Evolutionary conservation across 2,329 filamentous ascomycete genomes (phyloP).

Genomic region (Colletotrichum lupini): DNA sequence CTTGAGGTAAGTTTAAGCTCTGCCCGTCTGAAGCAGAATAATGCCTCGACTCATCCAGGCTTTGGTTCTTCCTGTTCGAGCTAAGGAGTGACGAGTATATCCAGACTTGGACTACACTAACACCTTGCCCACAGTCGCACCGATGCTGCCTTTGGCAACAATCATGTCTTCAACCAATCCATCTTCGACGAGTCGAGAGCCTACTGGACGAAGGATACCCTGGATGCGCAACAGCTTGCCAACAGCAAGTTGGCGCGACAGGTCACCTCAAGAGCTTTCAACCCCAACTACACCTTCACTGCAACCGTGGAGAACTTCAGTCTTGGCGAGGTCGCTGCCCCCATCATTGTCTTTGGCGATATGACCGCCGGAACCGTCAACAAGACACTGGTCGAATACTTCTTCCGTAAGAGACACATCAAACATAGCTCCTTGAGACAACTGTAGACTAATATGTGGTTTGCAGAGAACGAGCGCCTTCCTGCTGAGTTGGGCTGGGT

Average conservation of each 20-base stretch:
- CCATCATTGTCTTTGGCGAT: slow-evolving; percentile 62
- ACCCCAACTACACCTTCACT: slow-evolving; percentile 61
- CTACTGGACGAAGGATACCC: slow-evolving; percentile 57
- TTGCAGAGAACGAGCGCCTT: slow-evolving; percentile 29
- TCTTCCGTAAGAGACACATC: slow-evolving; percentile 52
- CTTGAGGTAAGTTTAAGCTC: slow-evolving; percentile 44
- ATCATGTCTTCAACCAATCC: slow-evolving; percentile 62
- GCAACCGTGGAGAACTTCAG: slow-evolving; percentile 54
- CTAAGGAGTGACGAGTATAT: too few species aligned
- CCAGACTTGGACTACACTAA: too few species aligned
- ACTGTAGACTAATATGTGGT: not conserved
- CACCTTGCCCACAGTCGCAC: slow-evolving; percentile 47
- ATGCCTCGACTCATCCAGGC: too few species aligned
- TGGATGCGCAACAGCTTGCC: slow-evolving; percentile 55
- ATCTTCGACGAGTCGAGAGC: slow-evolving; percentile 57
- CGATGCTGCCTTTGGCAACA: slow-evolving; percentile 62
- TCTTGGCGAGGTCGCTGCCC: slow-evolving; percentile 61
- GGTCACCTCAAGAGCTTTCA: slow-evolving; percentile 55
- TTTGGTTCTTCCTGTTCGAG: too few species aligned
- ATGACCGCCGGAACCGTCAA: slow-evolving; percentile 50
- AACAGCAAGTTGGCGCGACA: slow-evolving; percentile 58
- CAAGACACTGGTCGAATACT: slow-evolving; percentile 53
- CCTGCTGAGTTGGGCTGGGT: slow-evolving; percentile 29
- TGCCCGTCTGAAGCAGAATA: too few species aligned
- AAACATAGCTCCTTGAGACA: not conserved